Base-by-base conservation (phyloP, 2,329 filamentous ascomycete genomes). In the Metarhizium sp. region DNA sequence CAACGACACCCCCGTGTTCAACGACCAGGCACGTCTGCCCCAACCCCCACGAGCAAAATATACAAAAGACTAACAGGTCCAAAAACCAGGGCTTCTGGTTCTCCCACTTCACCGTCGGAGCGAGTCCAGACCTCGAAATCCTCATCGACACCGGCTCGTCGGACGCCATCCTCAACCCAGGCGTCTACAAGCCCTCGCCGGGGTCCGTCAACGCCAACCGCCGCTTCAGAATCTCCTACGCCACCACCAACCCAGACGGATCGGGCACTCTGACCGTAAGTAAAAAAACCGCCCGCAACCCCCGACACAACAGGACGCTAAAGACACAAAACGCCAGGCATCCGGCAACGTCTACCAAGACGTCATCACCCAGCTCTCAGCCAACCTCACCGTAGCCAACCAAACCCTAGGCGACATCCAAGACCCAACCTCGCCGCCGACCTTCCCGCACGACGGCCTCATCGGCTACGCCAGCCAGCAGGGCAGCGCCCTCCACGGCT, bases 111-210 rank as follows among this genome's bases (percentile, higher is more conserved):
- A 58, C 55, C 29, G 52, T 61, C 11, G 60, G 61, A 8, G 60
- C 53, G 18, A 61, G 59, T 52, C 29, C 51, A 10, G 50, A 61
- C 20, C 59, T 62, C 20, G 52, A 59, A 45, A 57, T 61, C 20
- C 48, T 62, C 18, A 59, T 62, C 43, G 56, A 60, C 48, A 60
- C 61, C 10, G 59, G 60, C n/a, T 59, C 59, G 25, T 57, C 59
- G 10, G 59, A 60, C 18, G 51, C 54, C 50, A 59, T 60, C 7
- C 16, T 60, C 48, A 61, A 59, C 50, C 61, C 61, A 3, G 59
- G 58, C 8, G 29, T 59, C 34, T 62, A 62, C 57, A 30, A 59
- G 36, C 54, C 60, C 13, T 55, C 55, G 18, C 29, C 55, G 4
- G 43, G n/a, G 1, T 60, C 60, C 0, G 25, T 54, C 11, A 40